phyloP scores from a whole-genome alignment of 106 monocot genomes.

The Cymbidium sinense region DNA sequence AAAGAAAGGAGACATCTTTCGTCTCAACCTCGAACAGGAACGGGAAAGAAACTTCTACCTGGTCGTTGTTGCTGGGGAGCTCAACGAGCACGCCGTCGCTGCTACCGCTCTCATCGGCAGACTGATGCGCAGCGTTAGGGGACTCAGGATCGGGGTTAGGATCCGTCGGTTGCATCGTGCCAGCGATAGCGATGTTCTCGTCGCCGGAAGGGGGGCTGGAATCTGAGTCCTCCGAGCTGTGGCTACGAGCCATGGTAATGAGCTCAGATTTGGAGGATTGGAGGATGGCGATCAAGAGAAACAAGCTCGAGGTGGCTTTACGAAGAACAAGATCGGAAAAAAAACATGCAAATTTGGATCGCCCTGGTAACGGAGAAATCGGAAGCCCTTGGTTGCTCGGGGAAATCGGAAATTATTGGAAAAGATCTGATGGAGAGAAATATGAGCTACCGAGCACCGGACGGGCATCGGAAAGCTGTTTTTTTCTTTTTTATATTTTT shows the following conservation, averaged over 20 bases:
- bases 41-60: slow-evolving; percentile 15
- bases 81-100: slow-evolving; percentile 98
- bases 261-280: not conserved
- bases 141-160: slow-evolving; percentile 13
- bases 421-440: not conserved
- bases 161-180: slow-evolving; percentile 2
- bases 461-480: no score
- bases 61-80: slow-evolving; percentile 44
- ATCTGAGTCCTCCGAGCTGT: slow-evolving; percentile 23
- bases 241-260: slow-evolving; percentile 10
- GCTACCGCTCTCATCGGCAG: slow-evolving; percentile 47
- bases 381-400: not conserved
- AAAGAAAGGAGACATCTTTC: not conserved
- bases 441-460: no score
- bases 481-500: no score
- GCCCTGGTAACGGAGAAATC: not conserved
- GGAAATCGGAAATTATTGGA: not conserved
- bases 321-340: not conserved
- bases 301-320: not conserved
- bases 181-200: not conserved
- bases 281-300: not conserved
- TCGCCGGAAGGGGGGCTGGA: slow-evolving; percentile 14
- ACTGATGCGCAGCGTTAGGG: slow-evolving; percentile 20
- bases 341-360: not conserved
- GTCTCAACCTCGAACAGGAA: not conserved